Evolutionary conservation across 345 rosid species (phyloP).

Genomic region (Citrus maxima): DNA sequence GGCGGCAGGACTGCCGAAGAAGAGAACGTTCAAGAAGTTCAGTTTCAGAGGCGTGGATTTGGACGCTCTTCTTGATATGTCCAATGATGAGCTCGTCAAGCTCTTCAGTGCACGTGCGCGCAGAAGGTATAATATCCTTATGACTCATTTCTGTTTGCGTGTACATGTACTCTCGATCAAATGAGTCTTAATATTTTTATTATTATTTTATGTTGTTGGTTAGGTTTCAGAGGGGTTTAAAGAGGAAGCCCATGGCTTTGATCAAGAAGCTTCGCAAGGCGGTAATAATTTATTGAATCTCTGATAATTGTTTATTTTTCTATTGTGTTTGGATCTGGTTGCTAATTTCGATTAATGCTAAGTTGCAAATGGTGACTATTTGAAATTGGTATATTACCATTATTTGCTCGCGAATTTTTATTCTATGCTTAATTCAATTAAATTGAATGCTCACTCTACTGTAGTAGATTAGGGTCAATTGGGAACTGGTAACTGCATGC

Average conservation of each 20-base stretch:
- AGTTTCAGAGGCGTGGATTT: conserved; percentile 54
- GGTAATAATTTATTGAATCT: conserved; percentile 29
- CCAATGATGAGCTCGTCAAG: conserved; percentile 91
- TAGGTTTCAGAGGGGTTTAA: conserved; percentile 93
- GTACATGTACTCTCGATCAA: background rate
- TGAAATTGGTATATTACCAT: background rate
- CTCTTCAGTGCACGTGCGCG: conserved; percentile 91
- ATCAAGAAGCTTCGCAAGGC: conserved; percentile 83
- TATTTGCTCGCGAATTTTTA: background rate
- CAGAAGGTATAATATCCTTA: conserved; percentile 55
- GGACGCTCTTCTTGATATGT: conserved; percentile 82
- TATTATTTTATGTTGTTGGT: background rate
- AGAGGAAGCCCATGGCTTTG: conserved; percentile 84
- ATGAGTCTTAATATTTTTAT: background rate
- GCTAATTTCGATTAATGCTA: background rate
- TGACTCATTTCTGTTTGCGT: background rate
- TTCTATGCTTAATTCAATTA: background rate
- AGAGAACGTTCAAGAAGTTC: conserved; percentile 64
- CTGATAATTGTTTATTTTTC: background rate
- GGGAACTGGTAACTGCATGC: background rate
- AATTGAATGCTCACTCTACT: too few species aligned
- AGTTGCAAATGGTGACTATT: background rate
- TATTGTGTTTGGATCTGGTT: background rate
- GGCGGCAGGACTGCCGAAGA: conserved; percentile 42
- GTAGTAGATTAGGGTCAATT: background rate